A percentile compares a stretch with the other conserved stretches of the same genome.
Conservation (phyloP, 208 protist genomes). For the Histomonas meleagridis region DNA sequence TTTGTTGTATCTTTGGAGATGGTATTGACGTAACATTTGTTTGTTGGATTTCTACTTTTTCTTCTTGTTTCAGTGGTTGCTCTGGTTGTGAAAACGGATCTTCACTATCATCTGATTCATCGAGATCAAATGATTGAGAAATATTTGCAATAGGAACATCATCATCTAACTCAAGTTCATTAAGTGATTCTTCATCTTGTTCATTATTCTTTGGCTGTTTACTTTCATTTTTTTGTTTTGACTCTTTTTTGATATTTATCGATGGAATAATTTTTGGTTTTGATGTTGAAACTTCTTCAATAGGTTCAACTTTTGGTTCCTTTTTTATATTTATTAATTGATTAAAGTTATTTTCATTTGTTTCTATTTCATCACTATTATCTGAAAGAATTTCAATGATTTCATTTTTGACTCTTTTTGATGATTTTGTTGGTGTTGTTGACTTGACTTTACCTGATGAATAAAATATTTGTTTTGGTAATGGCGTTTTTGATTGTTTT, state of each 20-base stretch:
- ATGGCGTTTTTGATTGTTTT: too few relatives aligned
- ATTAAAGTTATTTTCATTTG: background rate
- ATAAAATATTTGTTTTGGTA: too few relatives aligned
- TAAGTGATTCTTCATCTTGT: background rate
- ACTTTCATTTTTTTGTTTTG: background rate
- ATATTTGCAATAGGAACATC: background rate
- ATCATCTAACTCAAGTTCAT: background rate
- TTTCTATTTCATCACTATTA: background rate
- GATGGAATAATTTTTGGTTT: background rate
- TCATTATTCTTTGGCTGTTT: background rate
- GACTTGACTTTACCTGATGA: too few relatives aligned
- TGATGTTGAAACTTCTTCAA: background rate
- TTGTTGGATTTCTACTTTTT: background rate
- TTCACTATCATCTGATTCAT: background rate
- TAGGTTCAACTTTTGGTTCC: background rate
- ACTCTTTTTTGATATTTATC: background rate
- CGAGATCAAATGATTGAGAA: background rate
- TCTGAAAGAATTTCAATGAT: background rate
- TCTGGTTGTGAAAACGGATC: background rate
- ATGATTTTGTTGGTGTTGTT: background rate
- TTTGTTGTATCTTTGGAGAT: too few relatives aligned
- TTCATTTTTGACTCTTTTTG: background rate
- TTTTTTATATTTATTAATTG: background rate
- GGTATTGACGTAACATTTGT: background rate
- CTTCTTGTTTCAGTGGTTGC: background rate